phyloP scores from a whole-genome alignment of 2,329 filamentous ascomycete genomes.

The Aspergillus sp. region DNA sequence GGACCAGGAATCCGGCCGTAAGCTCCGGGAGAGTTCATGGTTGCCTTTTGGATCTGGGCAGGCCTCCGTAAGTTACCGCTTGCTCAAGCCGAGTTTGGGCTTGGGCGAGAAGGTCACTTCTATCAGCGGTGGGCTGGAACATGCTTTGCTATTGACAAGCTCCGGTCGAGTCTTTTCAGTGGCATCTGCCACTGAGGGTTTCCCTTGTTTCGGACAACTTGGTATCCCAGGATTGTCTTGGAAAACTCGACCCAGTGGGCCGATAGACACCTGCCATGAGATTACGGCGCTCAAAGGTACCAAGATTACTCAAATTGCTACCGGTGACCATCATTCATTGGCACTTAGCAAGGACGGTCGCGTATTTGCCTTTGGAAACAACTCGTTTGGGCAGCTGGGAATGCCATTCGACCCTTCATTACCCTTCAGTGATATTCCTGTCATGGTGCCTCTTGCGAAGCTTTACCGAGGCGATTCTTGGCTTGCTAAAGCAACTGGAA shows the following conservation, averaged over 20 bases:
- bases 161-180: conserved; percentile 82
- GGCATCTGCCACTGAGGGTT: conserved; percentile 73
- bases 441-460: conserved; percentile 63
- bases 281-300: conserved; percentile 66
- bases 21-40: conserved; percentile 64
- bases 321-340: conserved; percentile 83
- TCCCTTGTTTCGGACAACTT: conserved; percentile 78
- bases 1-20: conserved; percentile 64
- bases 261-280: conserved; percentile 80
- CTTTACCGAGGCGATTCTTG: conserved; percentile 67
- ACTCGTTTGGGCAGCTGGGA: conserved; percentile 86
- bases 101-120: conserved; percentile 70
- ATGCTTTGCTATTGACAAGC: conserved; percentile 79
- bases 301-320: conserved; percentile 68
- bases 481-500: conserved; percentile 63
- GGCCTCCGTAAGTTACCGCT: conserved; percentile 65
- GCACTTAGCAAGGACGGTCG: conserved; percentile 70
- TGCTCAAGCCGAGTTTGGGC: conserved; percentile 61
- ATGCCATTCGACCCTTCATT: conserved; percentile 63
- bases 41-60: conserved; percentile 64
- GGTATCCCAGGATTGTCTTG: conserved; percentile 80
- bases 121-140: conserved; percentile 75
- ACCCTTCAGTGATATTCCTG: conserved; percentile 63
- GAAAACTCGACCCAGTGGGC: conserved; percentile 68
- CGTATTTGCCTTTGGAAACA: conserved; percentile 86